Evolutionary conservation across 2,329 filamentous ascomycete species (phyloP), one percentile per base, ranked within the genome.

Genomic region (Alternaria ventricosa): DNA sequence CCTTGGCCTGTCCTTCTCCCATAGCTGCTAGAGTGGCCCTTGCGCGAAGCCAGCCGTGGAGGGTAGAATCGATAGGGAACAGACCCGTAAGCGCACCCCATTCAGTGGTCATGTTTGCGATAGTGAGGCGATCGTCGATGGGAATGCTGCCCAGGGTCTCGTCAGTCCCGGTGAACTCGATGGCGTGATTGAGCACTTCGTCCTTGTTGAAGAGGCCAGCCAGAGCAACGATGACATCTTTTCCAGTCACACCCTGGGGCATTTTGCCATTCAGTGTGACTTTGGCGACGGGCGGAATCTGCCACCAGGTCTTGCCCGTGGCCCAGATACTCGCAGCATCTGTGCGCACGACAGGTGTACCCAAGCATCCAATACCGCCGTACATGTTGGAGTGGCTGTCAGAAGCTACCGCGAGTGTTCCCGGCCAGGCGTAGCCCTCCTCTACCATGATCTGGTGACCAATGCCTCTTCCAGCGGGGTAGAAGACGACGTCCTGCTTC

Each of bases 361-460:
- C 93, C 41, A 96, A 81, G 71, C 87, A 90, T 2, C 89, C 90
- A 7, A 97, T 84, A 36, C 90, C 93, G 44, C 93, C 93, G 72
- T 97, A 97, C 85, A 91, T 91, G 79, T 94, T 96, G 30, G 85
- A 88, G 78, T 97, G 94, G 47, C 84, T 87, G 78, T 94, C 92
- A 1, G 88, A 91, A 0, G 92, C 95, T 1, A 97, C 94, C 0
- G 87, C 88, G 55, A 97, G 79, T 0, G 92, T 96, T 1, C 92
- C 91, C 0, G 95, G 95, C 93, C 93, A 98, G 73, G 84, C 91
- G 84, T 85, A 93, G 13, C 89, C 90, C 78, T 93, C 93, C 78
- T 97, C 94, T 0, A 97, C 88, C 91, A 96, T 94, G 70, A 95
- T 90, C 79, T 97, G 95, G 78, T 97, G 95, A 0, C 94, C 94